Evolutionary conservation across 2,329 filamentous ascomycete genomes (phyloP).

Genomic region (Trichoderma semiorbis): DNA sequence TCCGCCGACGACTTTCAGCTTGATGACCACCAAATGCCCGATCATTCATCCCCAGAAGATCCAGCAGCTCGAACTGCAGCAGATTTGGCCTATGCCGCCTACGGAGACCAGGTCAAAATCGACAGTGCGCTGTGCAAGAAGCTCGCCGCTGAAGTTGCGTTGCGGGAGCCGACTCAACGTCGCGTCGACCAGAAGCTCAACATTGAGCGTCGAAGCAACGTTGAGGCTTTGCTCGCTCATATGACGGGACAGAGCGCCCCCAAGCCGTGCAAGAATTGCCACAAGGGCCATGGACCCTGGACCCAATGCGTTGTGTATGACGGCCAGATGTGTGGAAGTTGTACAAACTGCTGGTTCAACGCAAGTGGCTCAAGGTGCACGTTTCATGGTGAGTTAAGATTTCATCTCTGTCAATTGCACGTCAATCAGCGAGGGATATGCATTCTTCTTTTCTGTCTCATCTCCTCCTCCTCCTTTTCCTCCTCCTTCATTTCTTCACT

Average conservation of each 20-base stretch:
- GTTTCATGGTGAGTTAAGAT: slow-evolving; percentile 50
- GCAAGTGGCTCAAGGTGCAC: slow-evolving; percentile 58
- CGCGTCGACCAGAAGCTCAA: slow-evolving; percentile 54
- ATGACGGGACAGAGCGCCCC: slow-evolving; percentile 49
- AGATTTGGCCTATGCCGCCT: slow-evolving; percentile 44
- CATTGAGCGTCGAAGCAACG: slow-evolving; percentile 55
- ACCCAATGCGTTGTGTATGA: slow-evolving; percentile 56
- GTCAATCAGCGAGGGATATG: background rate
- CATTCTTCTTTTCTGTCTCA: background rate
- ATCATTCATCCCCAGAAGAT: slow-evolving; percentile 11
- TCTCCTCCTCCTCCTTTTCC: background rate
- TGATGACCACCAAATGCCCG: slow-evolving; percentile 13
- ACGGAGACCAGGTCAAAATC: slow-evolving; percentile 45
- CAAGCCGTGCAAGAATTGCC: slow-evolving; percentile 57
- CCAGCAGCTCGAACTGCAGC: slow-evolving; percentile 38
- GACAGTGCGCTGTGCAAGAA: slow-evolving; percentile 55
- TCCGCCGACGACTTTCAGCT: slow-evolving; percentile 13
- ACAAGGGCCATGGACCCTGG: slow-evolving; percentile 59
- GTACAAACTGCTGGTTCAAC: slow-evolving; percentile 63
- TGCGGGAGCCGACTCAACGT: slow-evolving; percentile 50
- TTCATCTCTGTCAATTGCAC: background rate
- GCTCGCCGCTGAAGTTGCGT: slow-evolving; percentile 47
- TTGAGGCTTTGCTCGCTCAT: slow-evolving; percentile 57
- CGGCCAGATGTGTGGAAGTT: slow-evolving; percentile 59
- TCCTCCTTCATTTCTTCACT: background rate